phyloP scores from a whole-genome alignment of 768 basidiomycete species.

The Holtermannia corniformis region DNA sequence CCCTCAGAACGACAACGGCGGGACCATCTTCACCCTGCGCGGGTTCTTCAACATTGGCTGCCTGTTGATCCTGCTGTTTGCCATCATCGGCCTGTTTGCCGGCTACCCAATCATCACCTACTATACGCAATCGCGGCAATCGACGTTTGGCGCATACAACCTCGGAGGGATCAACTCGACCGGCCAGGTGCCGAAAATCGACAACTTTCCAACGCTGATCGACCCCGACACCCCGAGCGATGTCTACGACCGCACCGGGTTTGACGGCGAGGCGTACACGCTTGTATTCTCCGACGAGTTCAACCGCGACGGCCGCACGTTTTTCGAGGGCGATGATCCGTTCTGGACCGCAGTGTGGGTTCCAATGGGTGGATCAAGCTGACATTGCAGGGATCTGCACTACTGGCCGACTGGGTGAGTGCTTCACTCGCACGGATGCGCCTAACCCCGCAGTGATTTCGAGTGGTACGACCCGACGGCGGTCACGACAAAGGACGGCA shows the following conservation, averaged over 20 bases:
- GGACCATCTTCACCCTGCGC: conserved; percentile 66
- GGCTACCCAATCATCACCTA: conserved; percentile 75
- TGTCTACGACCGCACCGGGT: conserved; percentile 55
- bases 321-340: conserved; percentile 58
- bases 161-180: conserved; percentile 79
- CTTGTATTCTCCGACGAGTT: conserved; percentile 87
- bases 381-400: conserved; percentile 50
- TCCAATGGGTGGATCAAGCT: background rate
- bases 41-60: conserved; percentile 75
- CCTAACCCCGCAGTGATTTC: conserved; percentile 47
- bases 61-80: conserved; percentile 58
- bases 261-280: conserved; percentile 67
- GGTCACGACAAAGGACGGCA: conserved; percentile 61
- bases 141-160: conserved; percentile 55
- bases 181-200: conserved; percentile 74
- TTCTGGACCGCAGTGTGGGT: conserved; percentile 66
- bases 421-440: background rate
- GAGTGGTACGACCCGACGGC: conserved; percentile 56
- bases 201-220: conserved; percentile 58
- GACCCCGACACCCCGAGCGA: conserved; percentile 64
- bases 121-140: conserved; percentile 35
- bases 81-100: conserved; percentile 69
- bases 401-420: conserved; percentile 54
- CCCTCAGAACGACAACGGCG: conserved; percentile 34
- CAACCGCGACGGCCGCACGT: conserved; percentile 52